Evolutionary conservation across 768 basidiomycete species (phyloP).

Genomic region (Mycena galericulata): DNA sequence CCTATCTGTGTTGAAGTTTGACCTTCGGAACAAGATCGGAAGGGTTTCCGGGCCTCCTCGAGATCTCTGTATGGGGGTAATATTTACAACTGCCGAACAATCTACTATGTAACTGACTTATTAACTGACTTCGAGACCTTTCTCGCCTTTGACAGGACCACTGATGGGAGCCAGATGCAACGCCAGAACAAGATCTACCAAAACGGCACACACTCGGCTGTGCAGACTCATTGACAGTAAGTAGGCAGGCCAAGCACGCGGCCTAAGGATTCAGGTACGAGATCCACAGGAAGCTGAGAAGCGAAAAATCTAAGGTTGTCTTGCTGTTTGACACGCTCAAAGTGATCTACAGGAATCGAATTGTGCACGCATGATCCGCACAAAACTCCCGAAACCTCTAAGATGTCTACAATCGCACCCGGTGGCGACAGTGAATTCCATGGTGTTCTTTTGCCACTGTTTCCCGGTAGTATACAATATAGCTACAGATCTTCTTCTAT

Average conservation of each 20-base stretch:
- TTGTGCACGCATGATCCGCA: too few species aligned
- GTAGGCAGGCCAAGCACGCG: not conserved
- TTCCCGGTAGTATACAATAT: slow-evolving; percentile 24
- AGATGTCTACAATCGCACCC: not conserved
- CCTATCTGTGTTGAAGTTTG: not conserved
- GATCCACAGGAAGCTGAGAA: slow-evolving; percentile 7
- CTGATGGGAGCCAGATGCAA: not conserved
- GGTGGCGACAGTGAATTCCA: not conserved
- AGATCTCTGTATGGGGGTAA: too few species aligned
- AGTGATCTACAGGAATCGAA: slow-evolving; percentile 8
- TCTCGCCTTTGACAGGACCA: slow-evolving; percentile 10
- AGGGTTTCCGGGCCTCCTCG: too few species aligned
- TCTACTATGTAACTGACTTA: not conserved
- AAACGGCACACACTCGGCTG: not conserved
- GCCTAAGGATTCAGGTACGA: not conserved
- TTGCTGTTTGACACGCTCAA: not conserved
- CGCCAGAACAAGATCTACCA: slow-evolving; percentile 27
- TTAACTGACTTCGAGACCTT: not conserved
- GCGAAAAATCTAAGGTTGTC: not conserved
- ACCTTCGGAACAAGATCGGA: slow-evolving; percentile 5
- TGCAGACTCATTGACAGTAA: not conserved
- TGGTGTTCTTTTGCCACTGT: not conserved
- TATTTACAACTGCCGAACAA: too few species aligned
- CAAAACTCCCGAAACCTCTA: too few species aligned
- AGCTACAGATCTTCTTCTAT: slow-evolving; percentile 30